Evolutionary conservation across 2,329 filamentous ascomycete species (phyloP).

Genomic region (Penicillium sp.): DNA sequence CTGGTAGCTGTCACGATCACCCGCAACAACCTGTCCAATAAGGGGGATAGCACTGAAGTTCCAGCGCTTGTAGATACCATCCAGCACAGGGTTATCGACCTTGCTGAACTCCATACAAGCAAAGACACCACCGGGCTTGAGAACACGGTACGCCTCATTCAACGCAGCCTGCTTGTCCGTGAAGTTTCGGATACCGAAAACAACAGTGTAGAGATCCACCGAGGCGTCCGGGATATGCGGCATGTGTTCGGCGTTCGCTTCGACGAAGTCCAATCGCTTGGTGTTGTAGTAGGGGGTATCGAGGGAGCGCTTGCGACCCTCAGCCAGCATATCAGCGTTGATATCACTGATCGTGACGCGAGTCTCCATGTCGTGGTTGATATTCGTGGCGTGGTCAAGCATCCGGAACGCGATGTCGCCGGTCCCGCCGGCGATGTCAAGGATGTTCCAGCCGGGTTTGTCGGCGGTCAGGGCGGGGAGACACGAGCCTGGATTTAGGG

Average conservation of each 20-base stretch:
- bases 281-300: conserved; percentile 60
- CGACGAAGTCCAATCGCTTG: conserved; percentile 68
- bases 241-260: conserved; percentile 85
- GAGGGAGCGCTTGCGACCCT: conserved; percentile 77
- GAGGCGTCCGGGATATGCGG: conserved; percentile 63
- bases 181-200: conserved; percentile 97
- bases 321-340: conserved; percentile 90
- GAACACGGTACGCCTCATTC: conserved; percentile 78
- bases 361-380: conserved; percentile 78
- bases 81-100: conserved; percentile 74
- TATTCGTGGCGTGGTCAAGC: conserved; percentile 78
- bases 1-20: conserved; percentile 94
- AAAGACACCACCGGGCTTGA: conserved; percentile 94
- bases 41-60: conserved; percentile 92
- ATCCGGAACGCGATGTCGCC: conserved; percentile 98
- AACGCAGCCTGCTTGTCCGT: conserved; percentile 85
- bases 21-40: conserved; percentile 92
- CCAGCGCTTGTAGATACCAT: conserved; percentile 91
- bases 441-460: conserved; percentile 66
- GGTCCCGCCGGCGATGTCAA: conserved; percentile 95
- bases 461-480: conserved; percentile 37
- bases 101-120: conserved; percentile 95
- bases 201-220: conserved; percentile 95
- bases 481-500: conserved; percentile 76
- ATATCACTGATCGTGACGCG: conserved; percentile 93